Evolutionary conservation across 1,284 basidiomycete species (phyloP).

Genomic region (Moesziomyces parantarcticus): DNA sequence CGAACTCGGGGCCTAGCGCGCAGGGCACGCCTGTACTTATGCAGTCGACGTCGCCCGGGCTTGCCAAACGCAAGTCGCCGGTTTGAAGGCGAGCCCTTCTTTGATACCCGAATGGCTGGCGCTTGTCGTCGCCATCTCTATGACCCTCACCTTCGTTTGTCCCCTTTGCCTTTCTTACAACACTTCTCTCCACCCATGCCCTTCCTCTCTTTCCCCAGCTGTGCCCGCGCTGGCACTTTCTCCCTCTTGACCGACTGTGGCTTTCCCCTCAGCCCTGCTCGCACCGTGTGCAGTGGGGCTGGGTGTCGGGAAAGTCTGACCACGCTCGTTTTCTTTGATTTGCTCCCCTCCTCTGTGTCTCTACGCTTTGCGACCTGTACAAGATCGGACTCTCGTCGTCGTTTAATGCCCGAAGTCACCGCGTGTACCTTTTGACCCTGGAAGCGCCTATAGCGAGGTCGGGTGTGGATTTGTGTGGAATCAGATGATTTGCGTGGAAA

Average conservation of each 20-base stretch:
- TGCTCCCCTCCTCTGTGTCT: neutral
- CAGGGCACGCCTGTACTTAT: slow-evolving; percentile 40
- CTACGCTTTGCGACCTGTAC: neutral
- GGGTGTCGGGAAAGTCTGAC: neutral
- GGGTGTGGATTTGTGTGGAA: neutral
- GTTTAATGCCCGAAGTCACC: neutral
- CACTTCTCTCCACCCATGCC: neutral
- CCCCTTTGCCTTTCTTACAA: neutral
- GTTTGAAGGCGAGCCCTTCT: slow-evolving; percentile 2
- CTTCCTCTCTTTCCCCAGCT: too few relatives aligned
- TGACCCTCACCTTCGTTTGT: neutral
- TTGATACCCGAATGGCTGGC: neutral
- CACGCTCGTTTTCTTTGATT: slow-evolving; percentile 9
- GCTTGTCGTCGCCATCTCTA: neutral
- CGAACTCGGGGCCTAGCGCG: slow-evolving; percentile 44
- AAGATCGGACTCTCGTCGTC: neutral
- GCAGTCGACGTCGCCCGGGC: slow-evolving; percentile 34
- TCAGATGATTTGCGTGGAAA: slow-evolving; percentile 3
- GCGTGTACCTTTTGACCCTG: neutral
- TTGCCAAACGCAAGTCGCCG: slow-evolving; percentile 46
- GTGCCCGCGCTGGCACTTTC: neutral
- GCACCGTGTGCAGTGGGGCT: neutral
- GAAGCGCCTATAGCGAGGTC: neutral
- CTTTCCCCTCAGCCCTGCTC: neutral
- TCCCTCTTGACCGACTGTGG: neutral